A percentile compares a stretch with the other conserved stretches of the same genome.
Evolutionary conservation across 805 yeast species (phyloP).

Genomic region (Candida qinlingensis): DNA sequence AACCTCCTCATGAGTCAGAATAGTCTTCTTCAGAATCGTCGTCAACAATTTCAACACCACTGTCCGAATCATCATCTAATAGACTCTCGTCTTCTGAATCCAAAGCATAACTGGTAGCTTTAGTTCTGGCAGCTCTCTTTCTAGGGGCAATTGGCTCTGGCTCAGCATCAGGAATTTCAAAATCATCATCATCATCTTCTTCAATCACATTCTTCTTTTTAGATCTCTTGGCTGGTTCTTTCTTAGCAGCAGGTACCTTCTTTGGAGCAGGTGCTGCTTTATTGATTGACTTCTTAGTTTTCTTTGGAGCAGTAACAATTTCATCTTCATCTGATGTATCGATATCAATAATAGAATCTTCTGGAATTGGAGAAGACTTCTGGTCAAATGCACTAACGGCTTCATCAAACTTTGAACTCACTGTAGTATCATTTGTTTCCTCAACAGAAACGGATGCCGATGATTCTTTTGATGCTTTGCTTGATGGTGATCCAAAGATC

Average conservation of each 20-base stretch:
- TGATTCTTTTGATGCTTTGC: neutral
- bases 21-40: conserved; percentile 14
- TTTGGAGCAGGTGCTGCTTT: conserved; percentile 6
- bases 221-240: conserved; percentile 6
- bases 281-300: conserved; percentile 6
- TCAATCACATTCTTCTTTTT: conserved; percentile 10
- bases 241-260: neutral
- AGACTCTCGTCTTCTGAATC: conserved; percentile 5
- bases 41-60: conserved; percentile 8
- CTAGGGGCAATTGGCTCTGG: conserved; percentile 7
- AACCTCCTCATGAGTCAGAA: neutral
- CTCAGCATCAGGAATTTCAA: conserved; percentile 4
- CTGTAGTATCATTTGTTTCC: conserved; percentile 1
- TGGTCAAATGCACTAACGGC: conserved; percentile 7
- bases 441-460: conserved; percentile 9
- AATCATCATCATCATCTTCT: conserved; percentile 10
- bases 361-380: conserved; percentile 2
- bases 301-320: neutral
- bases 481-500: conserved; percentile 25
- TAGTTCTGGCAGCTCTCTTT: conserved; percentile 18
- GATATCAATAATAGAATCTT: conserved; percentile 1
- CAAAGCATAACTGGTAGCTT: conserved; percentile 11
- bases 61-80: conserved; percentile 8
- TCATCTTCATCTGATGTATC: conserved; percentile 3
- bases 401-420: conserved; percentile 6